Evolutionary conservation across 2,329 filamentous ascomycete species (phyloP).

Genomic region (Leptodontidium sp.): DNA sequence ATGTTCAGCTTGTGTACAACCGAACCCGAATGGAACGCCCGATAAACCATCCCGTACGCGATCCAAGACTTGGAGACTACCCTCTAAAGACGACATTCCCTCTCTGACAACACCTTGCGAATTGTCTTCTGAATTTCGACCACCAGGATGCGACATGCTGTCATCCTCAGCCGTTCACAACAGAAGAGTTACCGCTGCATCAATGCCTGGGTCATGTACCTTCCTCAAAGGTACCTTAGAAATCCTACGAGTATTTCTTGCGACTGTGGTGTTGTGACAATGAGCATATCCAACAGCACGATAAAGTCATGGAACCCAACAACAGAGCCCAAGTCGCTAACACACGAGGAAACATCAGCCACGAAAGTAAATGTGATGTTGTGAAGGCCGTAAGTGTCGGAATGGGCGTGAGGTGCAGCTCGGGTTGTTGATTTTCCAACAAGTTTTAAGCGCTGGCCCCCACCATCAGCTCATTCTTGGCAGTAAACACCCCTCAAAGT

Average conservation of each 20-base stretch:
- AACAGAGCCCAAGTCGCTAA: background rate
- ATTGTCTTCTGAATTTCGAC: background rate
- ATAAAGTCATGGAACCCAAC: background rate
- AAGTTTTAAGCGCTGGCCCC: background rate
- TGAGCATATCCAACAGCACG: background rate
- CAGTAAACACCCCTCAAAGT: too few species aligned
- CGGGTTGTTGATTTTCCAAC: background rate
- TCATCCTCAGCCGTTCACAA: background rate
- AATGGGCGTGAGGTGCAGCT: background rate
- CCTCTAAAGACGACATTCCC: background rate
- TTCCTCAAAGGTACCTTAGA: background rate
- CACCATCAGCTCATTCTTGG: slow-evolving; percentile 8
- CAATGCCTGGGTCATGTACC: background rate
- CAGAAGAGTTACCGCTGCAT: background rate
- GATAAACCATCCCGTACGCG: background rate
- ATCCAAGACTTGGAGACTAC: background rate
- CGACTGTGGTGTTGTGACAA: background rate
- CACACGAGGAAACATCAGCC: background rate
- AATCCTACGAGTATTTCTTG: background rate
- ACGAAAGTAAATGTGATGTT: background rate
- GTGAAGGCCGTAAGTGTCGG: background rate
- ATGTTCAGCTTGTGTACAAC: slow-evolving; percentile 1
- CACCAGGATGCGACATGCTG: background rate
- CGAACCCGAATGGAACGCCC: slow-evolving; percentile 3
- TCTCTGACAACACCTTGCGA: background rate